Evolutionary conservation across 139 green algal species (phyloP).

Genomic region (Chlorella sp.): DNA sequence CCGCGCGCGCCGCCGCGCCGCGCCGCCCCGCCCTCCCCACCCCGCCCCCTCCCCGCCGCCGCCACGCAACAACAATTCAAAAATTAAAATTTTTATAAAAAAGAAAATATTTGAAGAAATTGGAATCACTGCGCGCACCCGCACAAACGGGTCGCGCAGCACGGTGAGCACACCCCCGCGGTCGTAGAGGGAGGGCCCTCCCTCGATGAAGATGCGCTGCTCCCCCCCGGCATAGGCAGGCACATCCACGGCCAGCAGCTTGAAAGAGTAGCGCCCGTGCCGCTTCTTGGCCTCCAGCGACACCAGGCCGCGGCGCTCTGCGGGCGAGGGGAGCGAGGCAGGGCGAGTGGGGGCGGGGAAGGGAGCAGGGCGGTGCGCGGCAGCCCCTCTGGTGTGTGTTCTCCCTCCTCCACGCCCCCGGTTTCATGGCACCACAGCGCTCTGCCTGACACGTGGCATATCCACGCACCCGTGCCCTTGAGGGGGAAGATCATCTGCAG

Average conservation of each 20-base stretch:
- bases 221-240: slow-evolving; percentile 43
- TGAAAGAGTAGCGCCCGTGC: slow-evolving; percentile 59
- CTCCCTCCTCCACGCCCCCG: too few species aligned
- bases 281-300: slow-evolving; percentile 82
- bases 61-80: background rate
- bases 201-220: slow-evolving; percentile 66
- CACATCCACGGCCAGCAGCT: slow-evolving; percentile 76
- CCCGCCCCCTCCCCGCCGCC: background rate
- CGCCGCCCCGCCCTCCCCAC: background rate
- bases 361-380: too few species aligned
- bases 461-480: too few species aligned
- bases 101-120: background rate
- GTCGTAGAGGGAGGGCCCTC: slow-evolving; percentile 57
- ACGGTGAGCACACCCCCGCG: slow-evolving; percentile 60
- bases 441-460: too few species aligned
- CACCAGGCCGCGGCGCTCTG: slow-evolving; percentile 70
- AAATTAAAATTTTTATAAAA: background rate
- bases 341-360: background rate
- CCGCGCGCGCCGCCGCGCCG: background rate
- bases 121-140: slow-evolving; percentile 33
- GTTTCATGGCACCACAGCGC: too few species aligned
- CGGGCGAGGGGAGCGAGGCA: background rate
- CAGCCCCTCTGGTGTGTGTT: too few species aligned
- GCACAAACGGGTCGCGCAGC: slow-evolving; percentile 69
- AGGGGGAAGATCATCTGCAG: slow-evolving; percentile 84